Percentiles rank a stretch among this genome's conserved stretches.
Evolutionary conservation across 2,329 filamentous ascomycete genomes (phyloP).

Genomic region (Chaetomium olivaceum): DNA sequence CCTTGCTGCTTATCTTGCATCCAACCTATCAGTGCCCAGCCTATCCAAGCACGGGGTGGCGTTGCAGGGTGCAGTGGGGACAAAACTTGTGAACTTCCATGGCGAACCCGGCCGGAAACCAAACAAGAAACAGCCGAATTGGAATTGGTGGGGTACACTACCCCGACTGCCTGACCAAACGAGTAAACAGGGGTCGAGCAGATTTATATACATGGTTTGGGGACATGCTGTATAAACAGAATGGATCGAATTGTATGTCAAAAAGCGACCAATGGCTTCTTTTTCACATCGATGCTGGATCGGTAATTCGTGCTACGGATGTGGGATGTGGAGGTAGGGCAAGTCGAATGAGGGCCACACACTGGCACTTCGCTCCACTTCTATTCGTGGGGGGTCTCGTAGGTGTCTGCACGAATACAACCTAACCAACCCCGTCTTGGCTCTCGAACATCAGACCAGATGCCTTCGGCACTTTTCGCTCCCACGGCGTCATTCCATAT

Average conservation of each 20-base stretch:
- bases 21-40: conserved; percentile 7
- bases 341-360: neutral
- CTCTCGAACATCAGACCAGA: conserved; percentile 12
- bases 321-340: neutral
- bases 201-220: neutral
- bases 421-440: neutral
- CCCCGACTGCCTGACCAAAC: neutral
- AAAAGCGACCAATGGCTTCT: neutral
- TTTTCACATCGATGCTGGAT: neutral
- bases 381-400: conserved; percentile 17
- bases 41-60: conserved; percentile 19
- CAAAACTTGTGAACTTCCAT: neutral
- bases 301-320: neutral
- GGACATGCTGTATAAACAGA: neutral
- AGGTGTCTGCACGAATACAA: conserved; percentile 20
- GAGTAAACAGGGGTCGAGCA: neutral
- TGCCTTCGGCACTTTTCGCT: conserved; percentile 13
- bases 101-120: neutral
- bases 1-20: conserved; percentile 55
- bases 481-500: neutral
- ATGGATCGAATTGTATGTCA: neutral
- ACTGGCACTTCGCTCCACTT: neutral
- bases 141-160: conserved; percentile 6
- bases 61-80: neutral
- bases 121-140: conserved; percentile 1